These are phyloP conservation scores for Lactarius akahatsu DNA, from an alignment of 768 basidiomycete species.

Conservation along the genomic window DNA sequence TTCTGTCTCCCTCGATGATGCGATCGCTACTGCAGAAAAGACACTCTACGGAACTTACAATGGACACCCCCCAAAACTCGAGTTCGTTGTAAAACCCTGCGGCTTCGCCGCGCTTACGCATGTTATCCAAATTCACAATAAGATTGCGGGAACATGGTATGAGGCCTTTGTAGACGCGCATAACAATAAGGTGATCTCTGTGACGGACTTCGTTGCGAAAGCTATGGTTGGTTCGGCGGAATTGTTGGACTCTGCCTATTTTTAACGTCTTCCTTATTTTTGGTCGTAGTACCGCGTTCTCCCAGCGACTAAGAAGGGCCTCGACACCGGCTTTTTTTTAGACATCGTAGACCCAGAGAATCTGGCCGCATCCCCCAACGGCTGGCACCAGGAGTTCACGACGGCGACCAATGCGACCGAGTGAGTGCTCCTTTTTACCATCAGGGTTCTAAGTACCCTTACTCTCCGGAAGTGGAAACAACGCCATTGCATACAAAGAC, in stretches of 20 bases:
- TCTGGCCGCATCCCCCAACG: constrained; percentile 52
- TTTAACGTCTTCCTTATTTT: neutral
- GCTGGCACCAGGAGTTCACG: constrained; percentile 49
- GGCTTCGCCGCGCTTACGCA: constrained; percentile 42
- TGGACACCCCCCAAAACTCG: constrained; percentile 39
- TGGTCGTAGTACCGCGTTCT: constrained; percentile 43
- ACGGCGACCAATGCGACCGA: constrained; percentile 38
- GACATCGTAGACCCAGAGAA: constrained; percentile 54
- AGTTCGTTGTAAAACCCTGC: constrained; percentile 44
- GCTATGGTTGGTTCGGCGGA: constrained; percentile 38
- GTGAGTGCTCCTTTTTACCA: constrained; percentile 11
- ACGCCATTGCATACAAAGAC: constrained; percentile 39
- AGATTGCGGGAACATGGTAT: constrained; percentile 47
- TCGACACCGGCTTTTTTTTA: constrained; percentile 45
- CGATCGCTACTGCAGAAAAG: constrained; percentile 41
- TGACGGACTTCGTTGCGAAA: constrained; percentile 52
- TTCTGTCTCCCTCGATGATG: constrained; percentile 38
- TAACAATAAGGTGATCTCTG: constrained; percentile 48
- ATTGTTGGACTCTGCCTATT: neutral
- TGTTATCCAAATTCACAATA: constrained; percentile 45
- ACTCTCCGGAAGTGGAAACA: constrained; percentile 39
- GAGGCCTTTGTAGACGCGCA: constrained; percentile 61
- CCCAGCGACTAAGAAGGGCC: constrained; percentile 44
- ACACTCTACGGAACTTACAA: constrained; percentile 44
- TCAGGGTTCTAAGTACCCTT: neutral